Evolutionary conservation across 805 yeast genomes (phyloP), one percentile per base, ranked within the genome.

Genomic region (Yarrowia sp.): DNA sequence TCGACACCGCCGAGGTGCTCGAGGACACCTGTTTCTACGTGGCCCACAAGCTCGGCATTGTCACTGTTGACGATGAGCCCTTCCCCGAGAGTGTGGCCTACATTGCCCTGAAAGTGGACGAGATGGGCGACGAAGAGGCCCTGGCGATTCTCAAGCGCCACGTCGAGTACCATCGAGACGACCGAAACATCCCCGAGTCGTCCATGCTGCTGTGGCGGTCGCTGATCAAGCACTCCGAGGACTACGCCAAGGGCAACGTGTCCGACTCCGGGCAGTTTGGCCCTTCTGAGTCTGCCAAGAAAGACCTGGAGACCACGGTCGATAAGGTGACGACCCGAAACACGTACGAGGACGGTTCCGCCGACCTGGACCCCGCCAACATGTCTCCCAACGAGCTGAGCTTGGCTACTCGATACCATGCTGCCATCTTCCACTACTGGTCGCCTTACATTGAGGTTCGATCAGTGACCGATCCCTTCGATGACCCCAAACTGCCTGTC

Each of bases 371-470:
- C n/a, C 52, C 52, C 16, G 65, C 52, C 16, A 35, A 59, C 65
- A 56, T 56, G 64, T 56, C 64, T 2, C 64, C 64, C 16, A 42
- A 41, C 19, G 64, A 56, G 15, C 50, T 56, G 26, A 42, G 49
- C 10, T 10, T 56, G 50, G 65, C 65, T 14, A 26, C 35, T 2
- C 41, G 65, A 16, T 59, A 45, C 52, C 82, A 82, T 67, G 85
- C 85, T 7, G 82, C 79, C 36, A 73, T 83, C 55, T 77, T 76
- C 59, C 69, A 70, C 69, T 73, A 68, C 68, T 82, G 79, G 70
- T 84, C 87, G 1, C 87, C 88, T 4, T 85, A 85, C 70, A 87
- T 88, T 3, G 89, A 86, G 73, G 85, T 86, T 16, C 75, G 89
- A 55, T 82, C 88, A 4, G 84, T 86, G 35, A 82, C 85, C 9